Conservation (phyloP, 2,329 filamentous ascomycete species). For the Ceratocystis smalleyi region DNA sequence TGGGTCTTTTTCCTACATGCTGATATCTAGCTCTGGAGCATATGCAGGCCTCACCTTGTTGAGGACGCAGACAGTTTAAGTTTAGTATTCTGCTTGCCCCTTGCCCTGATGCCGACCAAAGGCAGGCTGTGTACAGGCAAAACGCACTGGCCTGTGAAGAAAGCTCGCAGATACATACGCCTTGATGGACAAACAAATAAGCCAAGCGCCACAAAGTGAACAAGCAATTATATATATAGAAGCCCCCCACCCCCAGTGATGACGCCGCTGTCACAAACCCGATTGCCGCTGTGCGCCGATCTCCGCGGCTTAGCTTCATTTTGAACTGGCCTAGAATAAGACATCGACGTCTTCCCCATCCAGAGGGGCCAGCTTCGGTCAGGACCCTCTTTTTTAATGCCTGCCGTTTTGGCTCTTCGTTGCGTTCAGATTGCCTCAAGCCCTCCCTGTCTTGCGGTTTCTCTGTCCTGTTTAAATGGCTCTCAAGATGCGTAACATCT, state of each 20-base stretch:
- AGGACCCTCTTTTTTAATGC: not conserved
- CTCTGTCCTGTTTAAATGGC: not conserved
- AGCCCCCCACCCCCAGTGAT: not conserved
- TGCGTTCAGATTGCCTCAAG: not conserved
- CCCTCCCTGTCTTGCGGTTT: not conserved
- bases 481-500: not conserved
- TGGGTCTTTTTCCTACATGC: not conserved
- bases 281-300: conserved; percentile 9
- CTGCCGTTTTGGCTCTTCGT: not conserved
- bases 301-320: not conserved
- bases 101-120: not conserved
- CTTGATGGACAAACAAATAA: not conserved
- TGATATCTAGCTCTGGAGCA: not conserved
- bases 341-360: not conserved
- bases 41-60: not conserved
- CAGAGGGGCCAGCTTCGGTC: not conserved
- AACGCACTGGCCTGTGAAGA: not conserved
- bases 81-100: too few species aligned
- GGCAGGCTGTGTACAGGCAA: not conserved
- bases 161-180: not conserved
- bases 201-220: not conserved
- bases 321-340: not conserved
- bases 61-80: not conserved
- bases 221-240: not conserved
- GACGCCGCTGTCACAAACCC: not conserved